Evolutionary conservation across 352 stramenopile genomes (phyloP), one percentile per base, ranked within the genome.

Genomic region (Phytophthora syringae): DNA sequence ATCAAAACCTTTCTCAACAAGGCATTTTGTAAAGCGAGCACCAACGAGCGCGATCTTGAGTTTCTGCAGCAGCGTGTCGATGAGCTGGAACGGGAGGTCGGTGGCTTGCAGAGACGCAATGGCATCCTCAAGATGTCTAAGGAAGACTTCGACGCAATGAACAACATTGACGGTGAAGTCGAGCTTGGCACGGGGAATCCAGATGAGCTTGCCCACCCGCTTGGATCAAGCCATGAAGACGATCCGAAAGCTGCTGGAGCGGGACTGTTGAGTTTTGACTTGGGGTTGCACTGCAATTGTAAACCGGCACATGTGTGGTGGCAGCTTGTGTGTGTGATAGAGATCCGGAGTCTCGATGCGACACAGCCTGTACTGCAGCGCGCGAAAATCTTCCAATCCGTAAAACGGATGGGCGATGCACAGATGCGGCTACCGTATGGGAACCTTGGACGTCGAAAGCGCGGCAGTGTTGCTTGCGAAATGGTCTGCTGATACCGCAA

Each of bases 341-440:
- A 67, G 50, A 67, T 67, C 40, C 59, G 51, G 40, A 49, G 7
- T 43, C 32, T 25, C n/a, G 21, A 37, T 60, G 59, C 50, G 52
- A 64, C 60, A 62, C 30, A 28, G 52, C 15, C 36, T 43, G 52
- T 32, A 68, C 52, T n/a, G 45, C 43, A 47, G 51, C 55, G 55
- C 52, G 52, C 52, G 47, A 24, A 68, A 63, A 43, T 68, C 60
- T 18, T 68, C 60, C 60, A 56, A 68, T 68, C 60, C n/a, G 24
- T 27, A 52, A 67, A 67, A 62, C 18, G 52, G 52, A 67, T 56
- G 60, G 62, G 60, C 18, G 21, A 34, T 56, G 51, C 60, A 67
- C 60, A 67, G 60, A 60, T 54, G 50, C 48, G 57, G 15, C 58
- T 49, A 24, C 22, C 47, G n/a, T 32, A 32, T 32, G 39, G 27